phyloP scores from a whole-genome alignment of 805 yeast species.

The Millerozyma acaciae region DNA sequence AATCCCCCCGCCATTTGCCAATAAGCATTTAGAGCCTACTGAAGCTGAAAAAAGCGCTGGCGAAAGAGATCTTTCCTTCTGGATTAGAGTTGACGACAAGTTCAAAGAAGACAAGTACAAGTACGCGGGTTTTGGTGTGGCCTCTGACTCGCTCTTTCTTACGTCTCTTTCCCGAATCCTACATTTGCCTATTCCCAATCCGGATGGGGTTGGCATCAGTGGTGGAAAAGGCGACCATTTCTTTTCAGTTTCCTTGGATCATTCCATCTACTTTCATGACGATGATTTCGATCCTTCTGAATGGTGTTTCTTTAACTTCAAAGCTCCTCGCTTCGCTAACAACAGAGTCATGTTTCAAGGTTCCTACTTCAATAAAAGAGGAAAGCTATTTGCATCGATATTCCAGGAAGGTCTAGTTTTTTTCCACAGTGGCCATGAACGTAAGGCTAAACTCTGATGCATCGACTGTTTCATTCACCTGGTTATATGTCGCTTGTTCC shows the following conservation, averaged over 20 bases:
- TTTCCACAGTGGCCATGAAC: conserved; percentile 17
- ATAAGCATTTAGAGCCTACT: conserved; percentile 17
- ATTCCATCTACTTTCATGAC: conserved; percentile 33
- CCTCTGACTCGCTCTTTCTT: conserved; percentile 31
- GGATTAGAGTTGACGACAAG: conserved; percentile 24
- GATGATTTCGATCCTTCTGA: conserved; percentile 30
- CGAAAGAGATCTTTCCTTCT: conserved; percentile 30
- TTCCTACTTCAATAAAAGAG: conserved; percentile 25
- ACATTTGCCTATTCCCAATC: conserved; percentile 18
- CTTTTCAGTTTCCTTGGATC: conserved; percentile 32
- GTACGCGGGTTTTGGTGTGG: conserved; percentile 29
- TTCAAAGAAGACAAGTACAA: conserved; percentile 13
- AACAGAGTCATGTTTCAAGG: conserved; percentile 29
- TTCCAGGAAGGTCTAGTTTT: conserved; percentile 34
- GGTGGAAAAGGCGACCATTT: conserved; percentile 25
- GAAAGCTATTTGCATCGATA: conserved; percentile 27
- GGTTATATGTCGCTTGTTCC: too few species aligned
- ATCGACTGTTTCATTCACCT: too few species aligned
- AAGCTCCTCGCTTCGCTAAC: conserved; percentile 26
- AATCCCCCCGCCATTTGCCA: conserved; percentile 24
- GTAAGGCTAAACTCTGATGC: conserved; percentile 16
- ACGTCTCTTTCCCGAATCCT: conserved; percentile 25
- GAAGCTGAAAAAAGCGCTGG: conserved; percentile 23
- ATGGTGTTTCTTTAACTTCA: conserved; percentile 28
- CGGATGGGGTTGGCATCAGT: conserved; percentile 11